These are phyloP conservation scores for Obelidium mucronatum DNA, from an alignment of 192 early-diverging fungal genomes.

Conservation along the genomic window DNA sequence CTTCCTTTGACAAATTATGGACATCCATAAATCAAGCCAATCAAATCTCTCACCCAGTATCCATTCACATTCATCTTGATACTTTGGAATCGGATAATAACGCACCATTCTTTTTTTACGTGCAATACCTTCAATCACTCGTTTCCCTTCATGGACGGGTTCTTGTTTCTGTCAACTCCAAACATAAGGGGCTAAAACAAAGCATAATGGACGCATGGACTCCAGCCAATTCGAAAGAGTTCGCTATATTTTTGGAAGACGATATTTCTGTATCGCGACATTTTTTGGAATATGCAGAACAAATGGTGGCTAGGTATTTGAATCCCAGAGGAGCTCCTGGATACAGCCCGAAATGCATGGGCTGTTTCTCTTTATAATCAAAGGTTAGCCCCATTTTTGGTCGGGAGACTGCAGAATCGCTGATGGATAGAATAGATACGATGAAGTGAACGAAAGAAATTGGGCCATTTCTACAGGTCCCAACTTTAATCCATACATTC, in stretches of 20 bases:
- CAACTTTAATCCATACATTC: constrained; percentile 18
- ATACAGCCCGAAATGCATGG: constrained; percentile 25
- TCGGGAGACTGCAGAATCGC: neutral
- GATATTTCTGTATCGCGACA: constrained; percentile 42
- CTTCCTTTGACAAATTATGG: constrained; percentile 35
- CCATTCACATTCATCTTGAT: constrained; percentile 32
- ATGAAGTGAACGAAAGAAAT: constrained; percentile 35
- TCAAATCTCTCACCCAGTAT: constrained; percentile 18
- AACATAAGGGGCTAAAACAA: constrained; percentile 21
- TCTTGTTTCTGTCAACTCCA: constrained; percentile 24
- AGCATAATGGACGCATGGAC: constrained; percentile 42
- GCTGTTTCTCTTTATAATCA: constrained; percentile 38
- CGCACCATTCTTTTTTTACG: constrained; percentile 25
- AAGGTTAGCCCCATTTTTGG: neutral
- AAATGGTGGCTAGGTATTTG: constrained; percentile 36
- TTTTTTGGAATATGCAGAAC: constrained; percentile 42
- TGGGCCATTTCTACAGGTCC: constrained; percentile 13
- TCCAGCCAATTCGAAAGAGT: constrained; percentile 9
- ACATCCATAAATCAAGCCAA: constrained; percentile 35
- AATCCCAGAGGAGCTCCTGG: constrained; percentile 16
- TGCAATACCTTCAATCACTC: constrained; percentile 26
- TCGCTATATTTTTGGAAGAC: constrained; percentile 46
- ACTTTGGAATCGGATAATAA: constrained; percentile 25
- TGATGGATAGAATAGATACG: neutral
- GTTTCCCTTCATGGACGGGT: constrained; percentile 27